Base-by-base conservation (phyloP, 208 protist genomes). In the Acanthamoeba triangularis region DNA sequence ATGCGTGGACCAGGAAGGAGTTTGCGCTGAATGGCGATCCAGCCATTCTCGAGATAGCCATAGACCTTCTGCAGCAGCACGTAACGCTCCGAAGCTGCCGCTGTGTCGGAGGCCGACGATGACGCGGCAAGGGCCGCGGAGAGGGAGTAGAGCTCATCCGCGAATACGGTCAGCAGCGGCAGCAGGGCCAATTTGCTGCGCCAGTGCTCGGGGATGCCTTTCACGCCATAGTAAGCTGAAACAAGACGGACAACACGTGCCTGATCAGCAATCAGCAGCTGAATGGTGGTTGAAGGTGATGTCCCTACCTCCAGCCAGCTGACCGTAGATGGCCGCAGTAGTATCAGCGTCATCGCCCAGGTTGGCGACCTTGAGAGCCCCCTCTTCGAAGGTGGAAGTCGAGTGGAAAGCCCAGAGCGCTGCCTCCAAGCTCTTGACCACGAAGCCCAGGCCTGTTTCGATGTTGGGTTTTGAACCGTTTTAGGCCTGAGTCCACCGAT, bases 291-390 rank as follows among this genome's bases (percentile, higher is more conserved):
- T 54, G 30, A 47, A 54, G 37, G 16, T 20, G 33, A 85, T 20
- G 35, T 8, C 8, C 25, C 3, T 85, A 85, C 76, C 80, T 2
- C 90, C 90, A 14, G 90, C 90, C 41, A 94, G n/a, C 47, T 94
- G 90, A 35, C 90, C 90, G n/a, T 94, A 94, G 23, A 94, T 94
- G 72, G 90, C 90, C 23, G 65, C 41, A 3, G 67, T 82, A 4
- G 90, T 94, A n/a, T 94, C 90, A 5, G 90, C 90, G 52, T 94
- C 90, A 28, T 94, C 90, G 44, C 90, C 90, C 33, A 94, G 37
- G 44, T 94, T 94, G 41, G 67, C 90, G 16, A 82, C 90, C 90
- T 30, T n/a, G 20, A 94, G 47, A 11, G 49, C 65, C 10, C 90
- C 90, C 41, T 76, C 59, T 6, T 52, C 67, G 49, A 94, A 94